Evolutionary conservation across 495 filamentous ascomycete species (phyloP).

Genomic region (Penicillium canescens): DNA sequence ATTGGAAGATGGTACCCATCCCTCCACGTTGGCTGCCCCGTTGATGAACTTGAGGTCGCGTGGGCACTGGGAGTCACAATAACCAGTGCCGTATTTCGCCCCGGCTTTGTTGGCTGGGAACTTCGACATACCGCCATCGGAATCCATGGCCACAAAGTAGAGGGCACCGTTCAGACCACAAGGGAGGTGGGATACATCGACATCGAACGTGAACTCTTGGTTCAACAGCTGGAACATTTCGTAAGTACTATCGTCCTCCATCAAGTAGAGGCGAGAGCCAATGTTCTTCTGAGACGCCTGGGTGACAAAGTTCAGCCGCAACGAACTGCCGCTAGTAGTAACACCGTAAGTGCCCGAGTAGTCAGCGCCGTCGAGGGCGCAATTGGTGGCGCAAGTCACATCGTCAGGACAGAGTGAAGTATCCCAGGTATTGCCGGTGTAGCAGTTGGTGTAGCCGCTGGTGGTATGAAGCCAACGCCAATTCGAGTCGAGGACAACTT

Average conservation of each 20-base stretch:
- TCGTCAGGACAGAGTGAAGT: conserved; percentile 52
- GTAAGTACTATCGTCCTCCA: conserved; percentile 54
- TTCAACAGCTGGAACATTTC: conserved; percentile 55
- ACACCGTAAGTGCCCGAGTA: conserved; percentile 57
- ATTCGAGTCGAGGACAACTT: conserved; percentile 64
- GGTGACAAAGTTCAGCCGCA: conserved; percentile 57
- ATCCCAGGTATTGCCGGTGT: conserved; percentile 58
- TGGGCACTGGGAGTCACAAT: conserved; percentile 72
- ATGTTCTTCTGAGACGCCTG: conserved; percentile 38
- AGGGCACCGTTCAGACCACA: conserved; percentile 72
- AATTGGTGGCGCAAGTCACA: conserved; percentile 54
- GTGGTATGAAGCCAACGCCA: conserved; percentile 62
- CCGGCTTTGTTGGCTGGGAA: conserved; percentile 61
- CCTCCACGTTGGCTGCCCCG: conserved; percentile 59
- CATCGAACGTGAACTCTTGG: conserved; percentile 66
- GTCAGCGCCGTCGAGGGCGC: conserved; percentile 61
- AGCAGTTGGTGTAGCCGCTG: conserved; percentile 61
- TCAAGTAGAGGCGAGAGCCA: conserved; percentile 58
- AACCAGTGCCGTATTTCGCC: conserved; percentile 67
- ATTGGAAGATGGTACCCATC: conserved; percentile 54
- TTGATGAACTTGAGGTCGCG: conserved; percentile 65
- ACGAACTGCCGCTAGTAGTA: conserved; percentile 43
- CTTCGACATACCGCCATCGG: conserved; percentile 53
- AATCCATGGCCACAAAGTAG: conserved; percentile 64
- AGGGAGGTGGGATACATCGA: conserved; percentile 60